Percentiles rank a stretch among this genome's conserved stretches.
Evolutionary conservation across 108 stramenopile genomes (phyloP).

Genomic region (Fistulifera solaris): DNA sequence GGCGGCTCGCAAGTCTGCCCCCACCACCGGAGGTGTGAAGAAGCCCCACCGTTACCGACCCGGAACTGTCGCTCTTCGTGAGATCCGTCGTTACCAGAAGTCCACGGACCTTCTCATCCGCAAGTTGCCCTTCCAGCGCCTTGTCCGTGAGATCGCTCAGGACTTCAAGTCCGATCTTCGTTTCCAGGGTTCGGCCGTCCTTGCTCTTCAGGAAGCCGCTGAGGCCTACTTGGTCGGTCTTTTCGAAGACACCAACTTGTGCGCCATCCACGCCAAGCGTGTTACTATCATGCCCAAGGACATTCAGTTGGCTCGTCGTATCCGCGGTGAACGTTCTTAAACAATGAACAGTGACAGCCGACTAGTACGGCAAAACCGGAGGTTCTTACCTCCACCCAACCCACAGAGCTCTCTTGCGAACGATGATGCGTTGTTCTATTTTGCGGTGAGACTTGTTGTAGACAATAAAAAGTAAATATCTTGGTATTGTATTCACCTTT

Average conservation of each 20-base stretch:
- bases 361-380: constrained; percentile 10
- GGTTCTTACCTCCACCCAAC: constrained; percentile 18
- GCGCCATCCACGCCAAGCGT: constrained; percentile 90
- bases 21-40: constrained; percentile 88
- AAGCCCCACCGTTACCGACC: constrained; percentile 72
- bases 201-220: constrained; percentile 90
- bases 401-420: neutral
- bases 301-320: constrained; percentile 53
- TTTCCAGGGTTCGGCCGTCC: constrained; percentile 87
- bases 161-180: constrained; percentile 87
- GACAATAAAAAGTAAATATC: too few species aligned
- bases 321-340: constrained; percentile 71
- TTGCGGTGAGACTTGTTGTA: too few species aligned
- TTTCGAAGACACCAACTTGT: constrained; percentile 91
- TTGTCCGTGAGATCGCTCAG: constrained; percentile 80
- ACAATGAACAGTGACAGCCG: constrained; percentile 1
- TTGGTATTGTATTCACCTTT: too few species aligned
- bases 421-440: too few species aligned
- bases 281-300: constrained; percentile 89
- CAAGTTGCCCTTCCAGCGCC: constrained; percentile 92
- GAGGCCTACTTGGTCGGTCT: constrained; percentile 83
- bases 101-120: constrained; percentile 90
- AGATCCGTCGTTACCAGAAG: constrained; percentile 93
- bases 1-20: constrained; percentile 80
- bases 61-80: constrained; percentile 87